Conservation (phyloP, 176 grass and related monocot genomes). For the Avena insularis region DNA sequence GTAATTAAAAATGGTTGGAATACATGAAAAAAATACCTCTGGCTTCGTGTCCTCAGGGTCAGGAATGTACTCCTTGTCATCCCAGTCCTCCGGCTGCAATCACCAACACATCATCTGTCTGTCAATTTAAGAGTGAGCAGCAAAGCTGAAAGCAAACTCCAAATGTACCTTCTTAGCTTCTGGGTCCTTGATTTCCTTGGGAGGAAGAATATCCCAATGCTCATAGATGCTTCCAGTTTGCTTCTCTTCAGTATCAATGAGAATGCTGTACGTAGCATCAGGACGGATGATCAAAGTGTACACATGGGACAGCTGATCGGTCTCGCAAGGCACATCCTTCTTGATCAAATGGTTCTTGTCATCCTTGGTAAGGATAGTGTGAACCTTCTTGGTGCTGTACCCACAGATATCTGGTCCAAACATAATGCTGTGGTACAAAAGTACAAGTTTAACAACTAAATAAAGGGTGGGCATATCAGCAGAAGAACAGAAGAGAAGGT, state of each 20-base stretch:
- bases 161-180: slow-evolving; percentile 75
- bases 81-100: slow-evolving; percentile 92
- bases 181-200: slow-evolving; percentile 78
- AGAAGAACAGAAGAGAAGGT: background rate
- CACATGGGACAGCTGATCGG: slow-evolving; percentile 82
- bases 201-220: slow-evolving; percentile 91
- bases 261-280: slow-evolving; percentile 86
- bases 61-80: slow-evolving; percentile 92
- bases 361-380: slow-evolving; percentile 71
- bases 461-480: background rate
- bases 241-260: slow-evolving; percentile 87
- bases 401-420: slow-evolving; percentile 98
- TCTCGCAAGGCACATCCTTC: slow-evolving; percentile 91
- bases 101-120: slow-evolving; percentile 4
- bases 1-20: slow-evolving; percentile 18
- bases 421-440: slow-evolving; percentile 74
- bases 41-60: slow-evolving; percentile 91
- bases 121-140: background rate
- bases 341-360: slow-evolving; percentile 88
- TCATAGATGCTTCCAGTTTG: slow-evolving; percentile 81
- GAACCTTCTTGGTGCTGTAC: slow-evolving; percentile 93
- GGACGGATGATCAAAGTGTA: slow-evolving; percentile 85
- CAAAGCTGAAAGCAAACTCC: background rate
- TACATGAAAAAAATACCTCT: slow-evolving; percentile 57
- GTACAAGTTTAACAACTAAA: background rate